Evolutionary conservation across 1,139 yeast genomes (phyloP), one percentile per base, ranked within the genome.

Genomic region (Pichia terricola): DNA sequence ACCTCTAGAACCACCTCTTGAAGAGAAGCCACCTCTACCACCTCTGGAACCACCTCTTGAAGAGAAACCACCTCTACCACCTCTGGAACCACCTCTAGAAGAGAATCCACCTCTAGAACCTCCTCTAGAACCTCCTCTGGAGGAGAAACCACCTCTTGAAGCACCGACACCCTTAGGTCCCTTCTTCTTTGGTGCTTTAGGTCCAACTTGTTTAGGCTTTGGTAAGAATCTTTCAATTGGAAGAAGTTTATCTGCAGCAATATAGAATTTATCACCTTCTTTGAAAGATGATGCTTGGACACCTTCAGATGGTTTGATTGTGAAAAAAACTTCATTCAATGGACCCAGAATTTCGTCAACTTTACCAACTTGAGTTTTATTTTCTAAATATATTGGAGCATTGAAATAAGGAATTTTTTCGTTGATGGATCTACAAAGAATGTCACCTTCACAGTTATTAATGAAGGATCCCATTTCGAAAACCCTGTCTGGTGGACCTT

Each of bases 341-440:
- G 98, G 97, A 43, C 99, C 99, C 58, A 94, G 74, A 54, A 94
- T 91, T 72, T 94, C 99, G 64, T 94, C 99, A 47, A 94, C 95
- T 68, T 94, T 94, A 58, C 99, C 99, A 45, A 94, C 81, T 62
- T 85, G 94, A 31, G 95, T 84, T 73, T 82, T 83, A 74, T 91
- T 91, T 65, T 91, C 97, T 56, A 91, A 77, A 65, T 83, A 94
- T 61, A 94, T 89, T 63, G 98, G 98, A 30, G 99, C 99, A 69
- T 94, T 94, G 77, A 94, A 94, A 67, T 91, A 94, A 58, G 99
- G 99, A 55, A 94, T 75, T 72, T 91, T 91, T 50, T 86, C 78
- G 66, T 91, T 91, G 60, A 85, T 85, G 41, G 96, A 87, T 61
- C 91, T 87, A 71, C 97, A 91, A 45, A 94, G 95, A 62, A 94